Percentiles rank a stretch among this genome's conserved stretches.
These are phyloP conservation scores for Claviceps purpurea DNA, from an alignment of 2,329 filamentous ascomycete genomes.

Conservation along the genomic window DNA sequence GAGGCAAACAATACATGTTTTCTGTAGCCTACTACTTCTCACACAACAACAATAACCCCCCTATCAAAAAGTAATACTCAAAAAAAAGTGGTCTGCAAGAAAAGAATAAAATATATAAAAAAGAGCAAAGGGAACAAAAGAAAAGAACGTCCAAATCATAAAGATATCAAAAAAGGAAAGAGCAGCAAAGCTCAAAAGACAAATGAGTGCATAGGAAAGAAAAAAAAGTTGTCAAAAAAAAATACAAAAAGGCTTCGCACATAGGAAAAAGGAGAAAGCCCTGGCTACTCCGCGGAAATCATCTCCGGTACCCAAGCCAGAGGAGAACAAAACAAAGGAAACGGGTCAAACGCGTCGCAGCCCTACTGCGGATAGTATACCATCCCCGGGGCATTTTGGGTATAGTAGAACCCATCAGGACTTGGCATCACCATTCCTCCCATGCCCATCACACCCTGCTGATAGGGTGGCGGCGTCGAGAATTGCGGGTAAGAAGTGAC, in stretches of 20 bases:
- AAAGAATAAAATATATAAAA: not conserved
- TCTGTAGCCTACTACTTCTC: too few relatives aligned
- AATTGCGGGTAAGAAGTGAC: slow-evolving; percentile 35
- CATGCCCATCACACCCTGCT: slow-evolving; percentile 51
- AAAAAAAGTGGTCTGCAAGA: not conserved
- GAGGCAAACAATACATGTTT: too few relatives aligned
- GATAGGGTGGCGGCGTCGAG: slow-evolving; percentile 38
- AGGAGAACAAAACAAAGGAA: slow-evolving; percentile 13
- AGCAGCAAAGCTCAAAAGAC: not conserved
- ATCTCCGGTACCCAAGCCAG: slow-evolving; percentile 15
- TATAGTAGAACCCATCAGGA: slow-evolving; percentile 58
- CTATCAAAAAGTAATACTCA: too few relatives aligned
- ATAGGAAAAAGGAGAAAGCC: not conserved
- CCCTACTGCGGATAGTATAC: slow-evolving; percentile 49
- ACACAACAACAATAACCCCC: too few relatives aligned
- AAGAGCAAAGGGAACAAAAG: not conserved
- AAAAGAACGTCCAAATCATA: not conserved
- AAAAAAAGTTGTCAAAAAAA: not conserved
- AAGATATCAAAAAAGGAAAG: not conserved
- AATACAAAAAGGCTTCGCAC: slow-evolving; percentile 5
- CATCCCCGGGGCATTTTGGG: slow-evolving; percentile 40
- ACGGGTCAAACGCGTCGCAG: slow-evolving; percentile 12
- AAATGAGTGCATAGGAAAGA: not conserved
- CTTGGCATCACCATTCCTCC: slow-evolving; percentile 66
- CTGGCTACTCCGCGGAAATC: slow-evolving; percentile 15